These are phyloP conservation scores for Colletotrichum sp. DNA, from an alignment of 2,329 filamentous ascomycete genomes.

Conservation along the genomic window DNA sequence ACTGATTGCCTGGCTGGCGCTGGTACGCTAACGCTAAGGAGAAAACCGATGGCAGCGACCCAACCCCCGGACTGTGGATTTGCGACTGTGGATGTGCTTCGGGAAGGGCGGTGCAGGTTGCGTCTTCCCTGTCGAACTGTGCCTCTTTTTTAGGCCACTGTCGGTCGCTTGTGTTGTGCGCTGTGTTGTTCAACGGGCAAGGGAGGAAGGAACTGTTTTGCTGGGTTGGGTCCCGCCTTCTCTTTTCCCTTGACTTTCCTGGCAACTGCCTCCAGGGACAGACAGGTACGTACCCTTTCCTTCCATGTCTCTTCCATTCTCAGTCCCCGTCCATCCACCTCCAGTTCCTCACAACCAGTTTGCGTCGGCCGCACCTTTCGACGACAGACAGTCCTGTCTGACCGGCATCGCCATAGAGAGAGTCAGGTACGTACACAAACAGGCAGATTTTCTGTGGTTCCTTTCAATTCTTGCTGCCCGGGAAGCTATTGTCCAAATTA, in stretches of 20 bases:
- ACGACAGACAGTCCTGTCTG: not conserved
- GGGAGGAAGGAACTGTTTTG: not conserved
- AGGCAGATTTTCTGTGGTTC: not conserved
- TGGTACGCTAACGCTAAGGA: not conserved
- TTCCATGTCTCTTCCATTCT: not conserved
- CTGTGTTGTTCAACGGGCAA: not conserved
- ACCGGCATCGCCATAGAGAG: not conserved
- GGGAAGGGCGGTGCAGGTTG: conserved; percentile 13
- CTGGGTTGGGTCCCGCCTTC: not conserved
- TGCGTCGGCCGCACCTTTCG: not conserved
- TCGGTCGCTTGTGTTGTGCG: not conserved
- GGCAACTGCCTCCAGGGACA: not conserved
- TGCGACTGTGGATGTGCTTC: not conserved
- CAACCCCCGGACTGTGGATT: not conserved
- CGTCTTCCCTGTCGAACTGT: not conserved
- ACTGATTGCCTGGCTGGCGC: not conserved
- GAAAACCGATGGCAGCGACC: not conserved
- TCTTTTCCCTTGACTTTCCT: not conserved
- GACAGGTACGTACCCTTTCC: not conserved
- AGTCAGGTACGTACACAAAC: not conserved
- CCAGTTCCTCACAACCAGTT: not conserved
- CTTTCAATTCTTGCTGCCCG: not conserved
- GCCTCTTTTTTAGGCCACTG: not conserved
- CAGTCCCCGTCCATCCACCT: not conserved
- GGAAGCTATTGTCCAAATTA: not conserved